A percentile compares a stretch with the other conserved stretches of the same genome.
These are phyloP conservation scores for Paecilomyces sp. DNA, from an alignment of 2,329 filamentous ascomycete species.

Conservation along the genomic window DNA sequence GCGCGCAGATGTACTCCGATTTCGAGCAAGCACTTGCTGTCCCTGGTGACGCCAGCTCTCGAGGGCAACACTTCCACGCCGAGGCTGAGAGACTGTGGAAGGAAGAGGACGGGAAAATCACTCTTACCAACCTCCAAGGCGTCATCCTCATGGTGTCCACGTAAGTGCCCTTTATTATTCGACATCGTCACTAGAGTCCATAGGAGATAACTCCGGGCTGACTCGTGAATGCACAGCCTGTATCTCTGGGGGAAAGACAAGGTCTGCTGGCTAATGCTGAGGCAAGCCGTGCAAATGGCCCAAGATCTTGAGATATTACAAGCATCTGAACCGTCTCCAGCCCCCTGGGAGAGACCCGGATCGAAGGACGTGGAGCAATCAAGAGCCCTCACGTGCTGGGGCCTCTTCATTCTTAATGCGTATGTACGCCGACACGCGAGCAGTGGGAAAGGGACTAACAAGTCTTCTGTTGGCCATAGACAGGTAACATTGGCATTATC, in stretches of 20 bases:
- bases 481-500: slow-evolving; percentile 20
- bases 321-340: slow-evolving; percentile 5
- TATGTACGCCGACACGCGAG: slow-evolving; percentile 5
- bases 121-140: slow-evolving; percentile 29
- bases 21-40: slow-evolving; percentile 22
- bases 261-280: slow-evolving; percentile 23
- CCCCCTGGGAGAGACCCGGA: slow-evolving; percentile 5
- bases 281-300: slow-evolving; percentile 23
- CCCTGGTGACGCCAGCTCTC: slow-evolving; percentile 19
- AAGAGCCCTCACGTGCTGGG: slow-evolving; percentile 21
- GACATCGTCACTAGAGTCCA: background rate
- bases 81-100: slow-evolving; percentile 31
- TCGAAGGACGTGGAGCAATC: slow-evolving; percentile 13
- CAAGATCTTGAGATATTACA: slow-evolving; percentile 23
- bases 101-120: slow-evolving; percentile 24
- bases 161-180: slow-evolving; percentile 1
- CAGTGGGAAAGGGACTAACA: slow-evolving; percentile 3
- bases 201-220: background rate
- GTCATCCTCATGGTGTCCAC: slow-evolving; percentile 23
- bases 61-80: slow-evolving; percentile 24
- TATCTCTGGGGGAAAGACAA: slow-evolving; percentile 19
- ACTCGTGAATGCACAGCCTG: slow-evolving; percentile 10
- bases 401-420: slow-evolving; percentile 23
- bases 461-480: slow-evolving; percentile 8
- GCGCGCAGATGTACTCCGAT: slow-evolving; percentile 27